Percentiles rank a stretch among this genome's conserved stretches.
Conservation (phyloP, 768 basidiomycete species). For the Lactifluus subvellereus region DNA sequence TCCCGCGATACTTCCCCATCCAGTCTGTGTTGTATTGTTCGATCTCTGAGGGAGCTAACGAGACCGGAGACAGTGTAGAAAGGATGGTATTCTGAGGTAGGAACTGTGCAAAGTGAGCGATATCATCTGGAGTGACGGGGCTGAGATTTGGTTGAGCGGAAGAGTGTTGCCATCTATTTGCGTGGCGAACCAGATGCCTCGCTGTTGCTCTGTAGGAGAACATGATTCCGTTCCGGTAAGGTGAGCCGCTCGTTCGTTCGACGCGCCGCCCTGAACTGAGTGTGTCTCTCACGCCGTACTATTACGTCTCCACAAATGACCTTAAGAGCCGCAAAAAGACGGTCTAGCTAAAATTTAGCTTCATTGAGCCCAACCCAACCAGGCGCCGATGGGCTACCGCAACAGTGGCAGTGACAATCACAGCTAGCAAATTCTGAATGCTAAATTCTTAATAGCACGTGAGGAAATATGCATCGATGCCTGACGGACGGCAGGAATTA, state of each 20-base stretch:
- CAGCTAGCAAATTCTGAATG: background rate
- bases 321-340: background rate
- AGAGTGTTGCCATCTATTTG: slow-evolving; percentile 26
- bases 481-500: background rate
- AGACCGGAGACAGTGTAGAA: slow-evolving; percentile 53
- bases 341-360: background rate
- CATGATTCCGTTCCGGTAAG: slow-evolving; percentile 1
- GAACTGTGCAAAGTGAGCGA: slow-evolving; percentile 61
- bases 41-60: slow-evolving; percentile 57
- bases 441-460: too few relatives aligned
- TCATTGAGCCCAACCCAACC: background rate
- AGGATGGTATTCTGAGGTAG: slow-evolving; percentile 59
- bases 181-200: slow-evolving; percentile 3
- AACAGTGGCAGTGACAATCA: too few relatives aligned
- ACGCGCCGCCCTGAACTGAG: background rate
- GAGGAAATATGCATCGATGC: background rate
- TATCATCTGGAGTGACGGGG: slow-evolving; percentile 50
- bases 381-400: background rate
- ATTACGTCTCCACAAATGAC: background rate
- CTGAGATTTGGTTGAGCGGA: slow-evolving; percentile 26
- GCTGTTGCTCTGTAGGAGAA: slow-evolving; percentile 7
- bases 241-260: background rate
- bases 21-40: slow-evolving; percentile 82
- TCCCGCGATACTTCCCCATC: slow-evolving; percentile 94
- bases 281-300: background rate